Base-by-base conservation (phyloP, 208 protist genomes). In the Kentomonas sorsogonicus region DNA sequence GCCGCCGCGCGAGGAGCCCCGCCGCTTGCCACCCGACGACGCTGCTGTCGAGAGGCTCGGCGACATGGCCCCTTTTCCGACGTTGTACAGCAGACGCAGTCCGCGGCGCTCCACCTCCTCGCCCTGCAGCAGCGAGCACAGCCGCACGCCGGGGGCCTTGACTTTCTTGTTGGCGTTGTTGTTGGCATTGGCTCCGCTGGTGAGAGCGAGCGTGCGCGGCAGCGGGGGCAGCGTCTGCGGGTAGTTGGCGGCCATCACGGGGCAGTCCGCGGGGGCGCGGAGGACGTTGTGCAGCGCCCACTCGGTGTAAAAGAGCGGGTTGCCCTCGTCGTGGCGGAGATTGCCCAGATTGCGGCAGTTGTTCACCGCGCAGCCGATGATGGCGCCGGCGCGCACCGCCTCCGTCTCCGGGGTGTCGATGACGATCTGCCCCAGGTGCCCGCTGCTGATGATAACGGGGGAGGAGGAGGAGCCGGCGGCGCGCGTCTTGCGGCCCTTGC, bases 241-340 rank as follows among this genome's bases (percentile, higher is more conserved):
- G n/a, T n/a, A n/a, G n/a, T n/a, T n/a, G n/a, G n/a, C n/a, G n/a
- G n/a, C n/a, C n/a, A n/a, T n/a, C 51, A 56, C 31, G 20, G 16
- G 31, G 9, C 33, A 15, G 16, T 43, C 16, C n/a, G n/a, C n/a
- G n/a, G n/a, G n/a, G 48, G 7, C 25, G 20, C 11, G 44, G 30
- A 29, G 27, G 10, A 81, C 52, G 20, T 74, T 56, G 63, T 67
- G 52, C n/a, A 50, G 29, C 20, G 78, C 74, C 83, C 83, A 90
- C 69, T 88, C 83, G 38, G 61, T 74, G 63, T 87, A 89, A 43
- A 88, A 79, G 58, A 84, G 69, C 33, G 86, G 86, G 20, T 69
- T 75, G 10, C 83, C 82, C 33, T 93, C 86, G 55, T 93, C 86
- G 69, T 89, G 64, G 48, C 86, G 83, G 11, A 93, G 74, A 46